Evolutionary conservation across 305 asterid species (phyloP).

Genomic region (Fraxinus albicans): DNA sequence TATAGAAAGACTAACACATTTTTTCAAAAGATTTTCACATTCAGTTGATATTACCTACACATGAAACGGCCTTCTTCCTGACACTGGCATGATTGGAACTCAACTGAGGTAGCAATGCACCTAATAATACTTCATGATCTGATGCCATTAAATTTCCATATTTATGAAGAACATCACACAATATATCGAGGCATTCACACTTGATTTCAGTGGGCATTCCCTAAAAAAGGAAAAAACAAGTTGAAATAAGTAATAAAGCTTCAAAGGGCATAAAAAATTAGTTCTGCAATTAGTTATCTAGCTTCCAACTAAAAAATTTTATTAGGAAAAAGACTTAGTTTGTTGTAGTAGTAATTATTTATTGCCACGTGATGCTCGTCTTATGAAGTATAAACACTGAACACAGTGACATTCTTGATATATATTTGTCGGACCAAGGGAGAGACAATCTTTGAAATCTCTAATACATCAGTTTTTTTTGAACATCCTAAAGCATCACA

Average conservation of each 20-base stretch:
- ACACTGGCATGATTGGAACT: slow-evolving; percentile 93
- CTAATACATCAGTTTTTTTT: neutral
- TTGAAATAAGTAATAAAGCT: neutral
- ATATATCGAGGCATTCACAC: slow-evolving; percentile 94
- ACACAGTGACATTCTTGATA: slow-evolving; percentile 1
- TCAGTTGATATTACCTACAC: slow-evolving; percentile 68
- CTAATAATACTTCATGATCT: slow-evolving; percentile 73
- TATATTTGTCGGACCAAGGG: neutral
- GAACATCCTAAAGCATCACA: slow-evolving; percentile 1
- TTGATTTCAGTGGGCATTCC: slow-evolving; percentile 86
- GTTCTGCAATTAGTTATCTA: neutral
- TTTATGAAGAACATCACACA: slow-evolving; percentile 94
- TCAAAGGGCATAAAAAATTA: neutral
- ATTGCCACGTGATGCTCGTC: neutral
- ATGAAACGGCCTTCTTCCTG: slow-evolving; percentile 90
- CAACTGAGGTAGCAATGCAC: slow-evolving; percentile 79
- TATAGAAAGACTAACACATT: neutral
- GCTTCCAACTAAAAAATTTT: neutral
- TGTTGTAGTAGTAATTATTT: neutral
- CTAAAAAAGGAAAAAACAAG: slow-evolving; percentile 33
- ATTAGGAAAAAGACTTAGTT: neutral
- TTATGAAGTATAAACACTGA: slow-evolving; percentile 4
- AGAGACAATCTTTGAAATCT: slow-evolving; percentile 15
- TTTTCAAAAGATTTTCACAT: slow-evolving; percentile 1
- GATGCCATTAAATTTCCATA: slow-evolving; percentile 85